Percentiles rank a stretch among this genome's conserved stretches.
Conservation (phyloP, 306 rosid genomes). For the Malus sieversii region DNA sequence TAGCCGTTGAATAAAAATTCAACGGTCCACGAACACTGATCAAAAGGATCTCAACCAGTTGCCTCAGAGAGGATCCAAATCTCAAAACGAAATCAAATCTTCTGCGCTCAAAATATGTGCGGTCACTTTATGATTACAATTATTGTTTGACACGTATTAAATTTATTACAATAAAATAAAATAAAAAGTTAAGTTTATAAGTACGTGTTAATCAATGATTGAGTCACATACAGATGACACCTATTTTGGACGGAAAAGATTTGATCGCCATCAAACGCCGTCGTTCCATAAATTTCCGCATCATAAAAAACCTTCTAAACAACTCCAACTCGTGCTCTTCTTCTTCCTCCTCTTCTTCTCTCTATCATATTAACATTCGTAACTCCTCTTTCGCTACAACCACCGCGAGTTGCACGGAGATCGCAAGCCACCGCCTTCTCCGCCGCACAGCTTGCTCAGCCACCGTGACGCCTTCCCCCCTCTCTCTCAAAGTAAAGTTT, state of each 20-base stretch:
- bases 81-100: not conserved
- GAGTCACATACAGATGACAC: no score
- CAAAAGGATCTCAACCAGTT: no score
- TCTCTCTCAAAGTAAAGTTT: not conserved
- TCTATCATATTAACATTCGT: not conserved
- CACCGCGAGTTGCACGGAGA: slow-evolving; percentile 8
- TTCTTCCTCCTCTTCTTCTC: not conserved
- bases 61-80: no score
- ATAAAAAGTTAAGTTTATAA: no score
- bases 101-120: rapidly evolving
- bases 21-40: no score
- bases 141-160: no score
- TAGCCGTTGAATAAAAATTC: no score
- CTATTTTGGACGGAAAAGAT: no score
- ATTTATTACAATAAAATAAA: no score
- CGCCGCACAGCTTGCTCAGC: not conserved
- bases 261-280: not conserved
- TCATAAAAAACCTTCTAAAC: not conserved
- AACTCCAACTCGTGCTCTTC: not conserved
- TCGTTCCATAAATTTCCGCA: not conserved
- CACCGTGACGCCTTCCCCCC: not conserved
- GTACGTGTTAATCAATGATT: no score
- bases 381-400: not conserved
- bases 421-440: not conserved
- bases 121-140: rapidly evolving